Conservation (phyloP, 352 stramenopile genomes). For the Phytophthora sansomeana region DNA sequence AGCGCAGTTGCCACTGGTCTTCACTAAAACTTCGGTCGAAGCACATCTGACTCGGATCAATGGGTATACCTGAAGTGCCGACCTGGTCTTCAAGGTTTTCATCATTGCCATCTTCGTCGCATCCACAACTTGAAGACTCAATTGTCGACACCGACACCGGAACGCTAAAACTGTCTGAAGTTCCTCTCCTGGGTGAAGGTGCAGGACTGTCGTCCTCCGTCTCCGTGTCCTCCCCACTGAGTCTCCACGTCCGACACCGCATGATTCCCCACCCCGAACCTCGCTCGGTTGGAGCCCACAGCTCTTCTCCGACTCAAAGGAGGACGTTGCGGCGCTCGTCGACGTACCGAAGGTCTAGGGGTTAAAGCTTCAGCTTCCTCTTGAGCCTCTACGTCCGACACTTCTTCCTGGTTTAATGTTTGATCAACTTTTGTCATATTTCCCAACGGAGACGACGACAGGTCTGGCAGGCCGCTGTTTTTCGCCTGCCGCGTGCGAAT, state of each 20-base stretch:
- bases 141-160: background rate
- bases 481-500: conserved; percentile 25
- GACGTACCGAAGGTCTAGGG: conserved; percentile 9
- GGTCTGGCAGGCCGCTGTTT: conserved; percentile 20
- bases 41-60: conserved; percentile 29
- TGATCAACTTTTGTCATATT: conserved; percentile 18
- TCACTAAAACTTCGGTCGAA: conserved; percentile 22
- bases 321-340: conserved; percentile 10
- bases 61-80: conserved; percentile 14
- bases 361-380: conserved; percentile 18
- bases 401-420: too few relatives aligned
- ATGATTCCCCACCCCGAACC: conserved; percentile 33
- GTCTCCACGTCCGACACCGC: conserved; percentile 22
- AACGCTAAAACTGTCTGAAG: background rate
- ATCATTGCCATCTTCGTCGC: too few relatives aligned
- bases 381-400: conserved; percentile 10
- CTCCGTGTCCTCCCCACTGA: conserved; percentile 36
- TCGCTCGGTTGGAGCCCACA: conserved; percentile 19
- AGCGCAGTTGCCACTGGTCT: conserved; percentile 35
- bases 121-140: background rate
- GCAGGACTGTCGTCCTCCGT: conserved; percentile 29
- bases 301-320: conserved; percentile 22
- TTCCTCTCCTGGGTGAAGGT: conserved; percentile 6
- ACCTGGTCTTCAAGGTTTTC: conserved; percentile 19
- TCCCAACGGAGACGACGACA: conserved; percentile 14